A percentile compares a stretch with the other conserved stretches of the same genome.
These are phyloP conservation scores for Monilinia fructigena DNA, from an alignment of 2,329 filamentous ascomycete species.

Conservation along the genomic window DNA sequence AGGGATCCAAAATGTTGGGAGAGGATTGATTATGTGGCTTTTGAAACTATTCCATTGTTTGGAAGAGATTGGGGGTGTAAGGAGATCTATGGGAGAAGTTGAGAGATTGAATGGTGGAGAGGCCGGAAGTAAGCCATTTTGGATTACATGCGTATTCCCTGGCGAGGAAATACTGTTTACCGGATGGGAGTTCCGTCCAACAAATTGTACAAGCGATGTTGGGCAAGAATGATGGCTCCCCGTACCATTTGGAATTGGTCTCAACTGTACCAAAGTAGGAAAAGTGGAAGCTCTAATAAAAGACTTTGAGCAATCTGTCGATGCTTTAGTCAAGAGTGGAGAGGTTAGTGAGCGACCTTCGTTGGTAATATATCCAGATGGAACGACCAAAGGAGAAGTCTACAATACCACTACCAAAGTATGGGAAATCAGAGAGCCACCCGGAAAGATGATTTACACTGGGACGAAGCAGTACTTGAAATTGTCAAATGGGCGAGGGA, in stretches of 20 bases:
- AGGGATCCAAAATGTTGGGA: slow-evolving; percentile 29
- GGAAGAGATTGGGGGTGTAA: slow-evolving; percentile 60
- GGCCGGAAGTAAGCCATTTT: slow-evolving; percentile 41
- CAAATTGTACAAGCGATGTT: slow-evolving; percentile 46
- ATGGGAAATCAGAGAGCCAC: slow-evolving; percentile 49
- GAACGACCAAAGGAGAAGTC: slow-evolving; percentile 62
- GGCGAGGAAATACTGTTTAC: slow-evolving; percentile 51
- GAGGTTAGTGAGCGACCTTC: slow-evolving; percentile 47
- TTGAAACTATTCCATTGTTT: slow-evolving; percentile 64
- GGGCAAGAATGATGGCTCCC: slow-evolving; percentile 24
- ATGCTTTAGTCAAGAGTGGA: slow-evolving; percentile 42
- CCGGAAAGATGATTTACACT: slow-evolving; percentile 29
- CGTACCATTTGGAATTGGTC: slow-evolving; percentile 60
- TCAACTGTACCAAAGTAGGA: slow-evolving; percentile 67
- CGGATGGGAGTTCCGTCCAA: slow-evolving; percentile 53
- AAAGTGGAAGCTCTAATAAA: slow-evolving; percentile 57
- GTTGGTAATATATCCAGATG: slow-evolving; percentile 66
- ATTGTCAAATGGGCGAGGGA: slow-evolving; percentile 39
- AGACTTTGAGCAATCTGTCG: slow-evolving; percentile 53
- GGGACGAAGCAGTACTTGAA: slow-evolving; percentile 42
- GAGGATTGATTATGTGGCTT: slow-evolving; percentile 54
- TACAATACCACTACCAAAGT: slow-evolving; percentile 63
- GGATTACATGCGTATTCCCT: slow-evolving; percentile 64
- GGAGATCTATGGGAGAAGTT: slow-evolving; percentile 42
- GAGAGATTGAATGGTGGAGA: not conserved